phyloP scores from a whole-genome alignment of 1,284 basidiomycete species.

The Anthracocystis panici-leucophaei region DNA sequence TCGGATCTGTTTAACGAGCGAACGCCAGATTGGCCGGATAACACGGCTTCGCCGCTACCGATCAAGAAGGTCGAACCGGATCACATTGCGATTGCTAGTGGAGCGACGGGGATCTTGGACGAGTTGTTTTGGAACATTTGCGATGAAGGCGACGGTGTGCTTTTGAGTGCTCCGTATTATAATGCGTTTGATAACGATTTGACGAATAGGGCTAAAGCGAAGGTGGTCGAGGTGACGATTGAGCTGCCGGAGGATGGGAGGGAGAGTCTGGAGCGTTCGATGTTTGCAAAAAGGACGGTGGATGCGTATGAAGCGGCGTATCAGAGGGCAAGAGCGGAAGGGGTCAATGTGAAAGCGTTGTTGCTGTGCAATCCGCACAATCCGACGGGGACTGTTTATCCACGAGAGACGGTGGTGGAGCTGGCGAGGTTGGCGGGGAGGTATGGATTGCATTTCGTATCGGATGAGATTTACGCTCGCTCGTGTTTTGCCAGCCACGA shows the following conservation, averaged over 20 bases:
- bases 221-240: constrained; percentile 35
- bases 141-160: constrained; percentile 52
- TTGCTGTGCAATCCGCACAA: constrained; percentile 64
- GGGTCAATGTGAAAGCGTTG: constrained; percentile 34
- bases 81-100: constrained; percentile 54
- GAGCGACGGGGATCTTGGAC: constrained; percentile 57
- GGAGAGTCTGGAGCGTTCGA: background rate
- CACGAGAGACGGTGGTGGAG: constrained; percentile 46
- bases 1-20: constrained; percentile 43
- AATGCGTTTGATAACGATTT: constrained; percentile 60
- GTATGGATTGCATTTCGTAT: constrained; percentile 56
- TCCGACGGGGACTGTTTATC: constrained; percentile 55
- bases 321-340: constrained; percentile 22
- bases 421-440: constrained; percentile 54
- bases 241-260: constrained; percentile 16
- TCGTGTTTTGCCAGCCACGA: constrained; percentile 40
- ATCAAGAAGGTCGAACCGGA: constrained; percentile 36
- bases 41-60: constrained; percentile 28
- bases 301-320: constrained; percentile 47
- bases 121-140: constrained; percentile 54
- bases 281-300: constrained; percentile 36
- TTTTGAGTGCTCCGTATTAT: constrained; percentile 56
- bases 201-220: constrained; percentile 33
- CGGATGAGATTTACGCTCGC: constrained; percentile 63
- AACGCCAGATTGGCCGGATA: constrained; percentile 39